These are phyloP conservation scores for Didymella sp. DNA, from an alignment of 2,329 filamentous ascomycete species.

Conservation along the genomic window DNA sequence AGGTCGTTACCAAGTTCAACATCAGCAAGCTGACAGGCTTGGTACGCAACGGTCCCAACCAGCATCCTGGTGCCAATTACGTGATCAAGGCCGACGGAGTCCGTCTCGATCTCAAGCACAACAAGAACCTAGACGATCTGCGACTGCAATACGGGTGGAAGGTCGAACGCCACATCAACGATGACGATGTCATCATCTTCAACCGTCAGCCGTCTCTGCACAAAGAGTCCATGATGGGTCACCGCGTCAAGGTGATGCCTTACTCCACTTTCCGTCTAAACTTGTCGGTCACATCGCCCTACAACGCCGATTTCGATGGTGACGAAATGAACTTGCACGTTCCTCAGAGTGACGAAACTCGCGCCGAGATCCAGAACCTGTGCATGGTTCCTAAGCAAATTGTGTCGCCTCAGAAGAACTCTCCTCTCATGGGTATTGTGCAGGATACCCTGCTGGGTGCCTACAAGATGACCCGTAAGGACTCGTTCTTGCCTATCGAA, in stretches of 20 bases:
- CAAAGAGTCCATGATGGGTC: conserved; percentile 99
- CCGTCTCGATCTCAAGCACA: conserved; percentile 91
- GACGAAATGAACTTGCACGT: conserved; percentile 99
- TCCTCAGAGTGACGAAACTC: conserved; percentile 94
- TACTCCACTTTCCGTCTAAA: conserved; percentile 99
- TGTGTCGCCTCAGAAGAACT: conserved; percentile 95
- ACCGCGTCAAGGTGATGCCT: conserved; percentile 96
- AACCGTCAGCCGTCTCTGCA: conserved; percentile 98
- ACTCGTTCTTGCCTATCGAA: conserved; percentile 88
- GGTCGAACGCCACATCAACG: conserved; percentile 94
- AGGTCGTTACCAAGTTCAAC: conserved; percentile 97
- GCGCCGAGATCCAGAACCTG: conserved; percentile 90
- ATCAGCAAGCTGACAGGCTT: conserved; percentile 88
- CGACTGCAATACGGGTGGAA: conserved; percentile 96
- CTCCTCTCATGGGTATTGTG: conserved; percentile 98
- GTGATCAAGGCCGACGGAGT: conserved; percentile 93
- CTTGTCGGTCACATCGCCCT: conserved; percentile 94
- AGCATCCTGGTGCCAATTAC: conserved; percentile 95
- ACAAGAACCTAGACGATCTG: conserved; percentile 85
- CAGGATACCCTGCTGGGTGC: conserved; percentile 96
- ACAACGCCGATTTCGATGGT: conserved; percentile 99
- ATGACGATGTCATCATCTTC: conserved; percentile 98
- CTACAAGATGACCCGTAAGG: conserved; percentile 94
- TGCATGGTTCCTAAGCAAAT: conserved; percentile 99
- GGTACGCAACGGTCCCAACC: conserved; percentile 91